Conservation (phyloP, 2,329 filamentous ascomycete species). For the Pseudocercospora ulei region DNA sequence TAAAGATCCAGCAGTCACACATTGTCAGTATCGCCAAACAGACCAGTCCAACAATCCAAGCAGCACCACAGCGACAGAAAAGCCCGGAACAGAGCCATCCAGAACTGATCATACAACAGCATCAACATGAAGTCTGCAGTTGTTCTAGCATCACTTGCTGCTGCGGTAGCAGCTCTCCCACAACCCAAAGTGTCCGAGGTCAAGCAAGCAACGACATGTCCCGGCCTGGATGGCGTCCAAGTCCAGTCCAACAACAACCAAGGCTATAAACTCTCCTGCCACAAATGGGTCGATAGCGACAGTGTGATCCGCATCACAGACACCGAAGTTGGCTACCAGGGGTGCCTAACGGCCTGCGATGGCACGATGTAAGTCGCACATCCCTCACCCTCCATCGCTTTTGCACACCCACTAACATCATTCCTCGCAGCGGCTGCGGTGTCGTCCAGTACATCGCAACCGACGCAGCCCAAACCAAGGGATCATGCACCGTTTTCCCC, state of each 20-base stretch:
- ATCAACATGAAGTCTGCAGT: constrained; percentile 26
- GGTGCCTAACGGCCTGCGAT: constrained; percentile 19
- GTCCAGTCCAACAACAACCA: constrained; percentile 12
- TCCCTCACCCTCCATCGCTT: too few species aligned
- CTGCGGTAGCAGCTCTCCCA: constrained; percentile 19
- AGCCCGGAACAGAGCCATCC: too few species aligned
- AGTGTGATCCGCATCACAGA: constrained; percentile 12
- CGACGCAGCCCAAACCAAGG: constrained; percentile 11
- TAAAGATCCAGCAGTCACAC: too few species aligned
- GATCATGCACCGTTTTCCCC: constrained; percentile 13
- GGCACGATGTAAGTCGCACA: constrained; percentile 10
- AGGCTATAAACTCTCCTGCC: constrained; percentile 16
- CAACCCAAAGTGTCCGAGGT: constrained; percentile 15
- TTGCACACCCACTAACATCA: too few species aligned
- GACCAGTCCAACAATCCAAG: too few species aligned
- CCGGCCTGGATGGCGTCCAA: constrained; percentile 4
- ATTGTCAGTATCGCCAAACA: too few species aligned
- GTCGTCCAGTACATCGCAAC: constrained; percentile 14
- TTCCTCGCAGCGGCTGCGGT: constrained; percentile 11
- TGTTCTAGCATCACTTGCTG: constrained; percentile 17
- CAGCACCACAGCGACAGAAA: too few species aligned
- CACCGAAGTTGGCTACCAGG: constrained; percentile 15
- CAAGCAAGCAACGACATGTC: constrained; percentile 12
- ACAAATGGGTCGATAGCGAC: constrained; percentile 14
- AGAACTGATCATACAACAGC: constrained; percentile 4